Conservation (phyloP, 1,284 basidiomycete genomes). For the Pterulicium gracile region DNA sequence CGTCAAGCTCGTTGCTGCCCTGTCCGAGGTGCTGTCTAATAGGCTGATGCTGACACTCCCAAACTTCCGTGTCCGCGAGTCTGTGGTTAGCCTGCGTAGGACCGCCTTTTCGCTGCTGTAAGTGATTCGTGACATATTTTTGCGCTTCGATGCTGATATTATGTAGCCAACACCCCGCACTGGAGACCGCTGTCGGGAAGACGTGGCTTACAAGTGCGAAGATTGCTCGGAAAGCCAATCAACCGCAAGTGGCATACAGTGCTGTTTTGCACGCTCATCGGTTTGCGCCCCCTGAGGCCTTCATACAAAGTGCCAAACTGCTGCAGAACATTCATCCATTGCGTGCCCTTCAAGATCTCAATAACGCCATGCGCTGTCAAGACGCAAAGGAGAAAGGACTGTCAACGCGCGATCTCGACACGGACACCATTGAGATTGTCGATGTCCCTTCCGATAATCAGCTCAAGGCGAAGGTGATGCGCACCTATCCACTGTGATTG, state of each 20-base stretch:
- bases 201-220: slow-evolving; percentile 93
- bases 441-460: slow-evolving; percentile 46
- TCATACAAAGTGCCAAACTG: slow-evolving; percentile 89
- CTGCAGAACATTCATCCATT: slow-evolving; percentile 72
- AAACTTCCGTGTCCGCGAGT: slow-evolving; percentile 87
- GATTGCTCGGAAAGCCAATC: slow-evolving; percentile 90
- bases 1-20: slow-evolving; percentile 23
- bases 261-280: slow-evolving; percentile 88
- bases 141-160: slow-evolving; percentile 5
- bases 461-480: slow-evolving; percentile 33
- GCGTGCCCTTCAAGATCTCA: slow-evolving; percentile 83
- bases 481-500: neutral
- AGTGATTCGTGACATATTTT: slow-evolving; percentile 13
- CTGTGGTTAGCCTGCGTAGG: slow-evolving; percentile 82
- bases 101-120: slow-evolving; percentile 76
- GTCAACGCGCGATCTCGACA: neutral
- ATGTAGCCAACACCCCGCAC: slow-evolving; percentile 22
- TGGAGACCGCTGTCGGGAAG: slow-evolving; percentile 60
- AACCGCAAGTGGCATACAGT: slow-evolving; percentile 96
- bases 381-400: neutral
- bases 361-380: slow-evolving; percentile 58
- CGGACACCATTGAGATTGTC: slow-evolving; percentile 30
- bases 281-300: slow-evolving; percentile 67
- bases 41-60: slow-evolving; percentile 77
- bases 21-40: slow-evolving; percentile 41